phyloP scores from a whole-genome alignment of 305 asterid species.

The Fraxinus platypoda region DNA sequence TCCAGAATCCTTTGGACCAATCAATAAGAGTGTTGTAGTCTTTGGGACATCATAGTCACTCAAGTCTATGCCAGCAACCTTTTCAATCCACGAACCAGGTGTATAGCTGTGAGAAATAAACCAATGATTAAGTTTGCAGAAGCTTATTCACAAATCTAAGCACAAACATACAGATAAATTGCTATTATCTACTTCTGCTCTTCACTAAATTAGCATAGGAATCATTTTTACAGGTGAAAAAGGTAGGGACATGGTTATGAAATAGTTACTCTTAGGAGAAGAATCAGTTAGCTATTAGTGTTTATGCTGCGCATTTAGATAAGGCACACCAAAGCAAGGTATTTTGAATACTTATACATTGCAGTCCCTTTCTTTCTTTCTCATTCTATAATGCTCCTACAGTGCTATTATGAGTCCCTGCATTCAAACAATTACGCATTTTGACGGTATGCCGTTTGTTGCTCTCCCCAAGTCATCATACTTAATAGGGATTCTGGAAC shows the following conservation, averaged over 20 bases:
- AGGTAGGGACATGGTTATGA: not conserved
- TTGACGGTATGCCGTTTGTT: not conserved
- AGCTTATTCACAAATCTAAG: not conserved
- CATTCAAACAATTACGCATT: not conserved
- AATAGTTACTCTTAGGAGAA: not conserved
- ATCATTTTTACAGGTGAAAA: not conserved
- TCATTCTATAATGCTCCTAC: not conserved
- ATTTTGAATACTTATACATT: too few species aligned
- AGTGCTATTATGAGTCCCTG: not conserved
- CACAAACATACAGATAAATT: not conserved
- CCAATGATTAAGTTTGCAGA: not conserved
- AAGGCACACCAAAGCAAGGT: not conserved
- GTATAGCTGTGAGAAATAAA: slow-evolving; percentile 50
- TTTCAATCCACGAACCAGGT: slow-evolving; percentile 72
- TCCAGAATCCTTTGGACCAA: slow-evolving; percentile 78
- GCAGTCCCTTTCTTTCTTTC: not conserved
- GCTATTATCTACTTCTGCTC: not conserved
- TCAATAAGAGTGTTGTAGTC: slow-evolving; percentile 48
- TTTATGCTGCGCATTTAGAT: not conserved
- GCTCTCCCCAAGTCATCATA: not conserved
- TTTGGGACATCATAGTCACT: slow-evolving; percentile 38
- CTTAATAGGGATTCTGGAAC: not conserved
- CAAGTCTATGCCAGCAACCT: slow-evolving; percentile 29
- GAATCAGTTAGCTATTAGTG: not conserved
- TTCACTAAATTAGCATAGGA: not conserved